These are phyloP conservation scores for Nitzschia sp. DNA, from an alignment of 108 stramenopile genomes.

Conservation along the genomic window DNA sequence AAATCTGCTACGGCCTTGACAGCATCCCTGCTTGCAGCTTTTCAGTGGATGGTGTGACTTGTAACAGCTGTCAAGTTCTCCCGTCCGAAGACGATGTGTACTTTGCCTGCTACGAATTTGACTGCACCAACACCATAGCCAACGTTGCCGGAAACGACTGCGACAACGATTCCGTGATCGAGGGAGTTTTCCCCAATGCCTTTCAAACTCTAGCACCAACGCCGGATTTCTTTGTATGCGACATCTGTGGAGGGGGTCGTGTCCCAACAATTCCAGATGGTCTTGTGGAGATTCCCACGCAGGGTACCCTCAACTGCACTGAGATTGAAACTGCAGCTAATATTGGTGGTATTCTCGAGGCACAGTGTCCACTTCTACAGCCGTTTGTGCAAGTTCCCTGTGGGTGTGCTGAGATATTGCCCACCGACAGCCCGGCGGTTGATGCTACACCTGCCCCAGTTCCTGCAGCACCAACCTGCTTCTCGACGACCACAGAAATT, in stretches of 20 bases:
- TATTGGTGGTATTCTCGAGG: background rate
- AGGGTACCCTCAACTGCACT: background rate
- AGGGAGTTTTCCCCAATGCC: background rate
- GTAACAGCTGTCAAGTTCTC: slow-evolving; percentile 4
- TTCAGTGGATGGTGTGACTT: slow-evolving; percentile 2
- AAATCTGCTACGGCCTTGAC: slow-evolving; percentile 1
- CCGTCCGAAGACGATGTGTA: background rate
- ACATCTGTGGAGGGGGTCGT: slow-evolving; percentile 12
- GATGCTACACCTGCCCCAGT: background rate
- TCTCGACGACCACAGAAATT: background rate
- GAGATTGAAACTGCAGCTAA: background rate
- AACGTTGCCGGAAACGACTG: slow-evolving; percentile 3
- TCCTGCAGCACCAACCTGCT: background rate
- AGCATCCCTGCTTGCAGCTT: background rate
- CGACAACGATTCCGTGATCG: background rate
- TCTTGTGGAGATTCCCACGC: background rate
- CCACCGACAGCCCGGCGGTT: background rate
- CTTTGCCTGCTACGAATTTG: background rate
- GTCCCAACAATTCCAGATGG: slow-evolving; percentile 8
- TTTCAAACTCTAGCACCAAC: background rate
- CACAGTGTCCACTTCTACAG: slow-evolving; percentile 11
- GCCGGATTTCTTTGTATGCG: background rate
- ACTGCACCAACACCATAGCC: background rate
- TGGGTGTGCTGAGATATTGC: background rate
- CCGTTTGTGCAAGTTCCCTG: slow-evolving; percentile 10